Percentiles rank a stretch among this genome's conserved stretches.
Conservation (phyloP, 2,329 filamentous ascomycete genomes). For the Ascomycota sp. region DNA sequence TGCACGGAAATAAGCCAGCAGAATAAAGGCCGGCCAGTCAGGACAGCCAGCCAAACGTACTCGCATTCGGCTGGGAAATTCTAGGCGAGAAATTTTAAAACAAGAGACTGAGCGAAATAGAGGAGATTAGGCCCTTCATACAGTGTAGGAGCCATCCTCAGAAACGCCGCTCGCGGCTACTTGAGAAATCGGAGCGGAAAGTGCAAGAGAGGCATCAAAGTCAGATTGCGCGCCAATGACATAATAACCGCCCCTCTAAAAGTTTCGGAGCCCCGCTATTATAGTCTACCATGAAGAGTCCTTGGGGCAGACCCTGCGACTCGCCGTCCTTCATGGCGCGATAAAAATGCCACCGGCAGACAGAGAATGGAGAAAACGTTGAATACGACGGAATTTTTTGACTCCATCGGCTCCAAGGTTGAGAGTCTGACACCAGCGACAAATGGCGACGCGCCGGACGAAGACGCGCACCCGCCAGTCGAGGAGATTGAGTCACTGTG, state of each 20-base stretch:
- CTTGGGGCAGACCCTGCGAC: conserved; percentile 2
- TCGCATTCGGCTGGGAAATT: too few species aligned
- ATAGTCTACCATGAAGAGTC: neutral
- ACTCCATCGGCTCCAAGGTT: conserved; percentile 38
- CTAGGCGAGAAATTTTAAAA: too few species aligned
- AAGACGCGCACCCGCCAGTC: conserved; percentile 30
- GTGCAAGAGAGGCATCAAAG: too few species aligned
- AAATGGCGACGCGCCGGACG: conserved; percentile 10
- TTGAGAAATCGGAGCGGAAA: too few species aligned
- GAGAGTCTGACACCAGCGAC: conserved; percentile 23
- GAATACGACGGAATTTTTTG: conserved; percentile 31
- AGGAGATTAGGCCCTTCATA: too few species aligned
- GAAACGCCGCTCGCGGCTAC: too few species aligned
- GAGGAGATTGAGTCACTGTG: conserved; percentile 58
- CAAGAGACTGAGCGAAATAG: too few species aligned
- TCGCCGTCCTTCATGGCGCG: neutral
- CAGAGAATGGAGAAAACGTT: conserved; percentile 14
- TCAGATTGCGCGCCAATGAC: neutral
- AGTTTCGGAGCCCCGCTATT: conserved; percentile 4
- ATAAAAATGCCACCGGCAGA: conserved; percentile 8
- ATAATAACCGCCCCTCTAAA: conserved; percentile 1
- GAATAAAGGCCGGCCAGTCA: too few species aligned
- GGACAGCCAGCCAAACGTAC: too few species aligned
- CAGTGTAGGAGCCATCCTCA: too few species aligned
- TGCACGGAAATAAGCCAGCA: conserved; percentile 15